Percentiles rank a stretch among this genome's conserved stretches.
Evolutionary conservation across 257 asterid species (phyloP).

Genomic region (Solanum phureja): DNA sequence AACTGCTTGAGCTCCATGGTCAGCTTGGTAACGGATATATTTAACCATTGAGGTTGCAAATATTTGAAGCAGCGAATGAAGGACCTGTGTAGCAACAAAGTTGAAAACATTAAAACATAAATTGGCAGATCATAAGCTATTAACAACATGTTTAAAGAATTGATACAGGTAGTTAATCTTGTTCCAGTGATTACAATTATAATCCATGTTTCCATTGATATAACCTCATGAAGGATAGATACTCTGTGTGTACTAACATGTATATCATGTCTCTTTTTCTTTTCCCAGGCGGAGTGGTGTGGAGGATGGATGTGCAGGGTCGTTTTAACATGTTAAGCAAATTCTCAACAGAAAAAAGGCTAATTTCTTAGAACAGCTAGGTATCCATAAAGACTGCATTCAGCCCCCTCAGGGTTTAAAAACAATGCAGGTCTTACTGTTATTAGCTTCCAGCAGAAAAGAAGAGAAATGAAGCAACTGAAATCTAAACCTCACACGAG

Average conservation of each 20-base stretch:
- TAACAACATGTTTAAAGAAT: neutral
- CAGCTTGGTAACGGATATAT: slow-evolving; percentile 88
- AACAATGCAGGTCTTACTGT: neutral
- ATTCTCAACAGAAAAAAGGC: neutral
- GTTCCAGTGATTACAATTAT: neutral
- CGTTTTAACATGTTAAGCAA: neutral
- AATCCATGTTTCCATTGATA: neutral
- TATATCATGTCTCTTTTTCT: neutral
- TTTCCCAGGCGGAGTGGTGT: neutral
- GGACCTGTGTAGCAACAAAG: slow-evolving; percentile 34
- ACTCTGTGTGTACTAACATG: neutral
- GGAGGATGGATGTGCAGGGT: neutral
- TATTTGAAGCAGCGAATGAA: slow-evolving; percentile 78
- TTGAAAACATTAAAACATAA: neutral
- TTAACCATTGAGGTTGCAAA: slow-evolving; percentile 92
- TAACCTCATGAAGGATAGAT: neutral
- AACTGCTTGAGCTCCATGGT: slow-evolving; percentile 96
- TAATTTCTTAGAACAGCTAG: neutral
- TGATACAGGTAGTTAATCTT: neutral
- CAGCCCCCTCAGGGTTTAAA: neutral
- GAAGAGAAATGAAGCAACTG: neutral
- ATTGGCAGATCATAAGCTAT: neutral
- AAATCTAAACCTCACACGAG: neutral
- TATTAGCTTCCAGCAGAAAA: neutral
- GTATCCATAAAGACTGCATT: neutral